These are phyloP conservation scores for Moniliella sp. DNA, from an alignment of 1,284 basidiomycete genomes.

Conservation along the genomic window DNA sequence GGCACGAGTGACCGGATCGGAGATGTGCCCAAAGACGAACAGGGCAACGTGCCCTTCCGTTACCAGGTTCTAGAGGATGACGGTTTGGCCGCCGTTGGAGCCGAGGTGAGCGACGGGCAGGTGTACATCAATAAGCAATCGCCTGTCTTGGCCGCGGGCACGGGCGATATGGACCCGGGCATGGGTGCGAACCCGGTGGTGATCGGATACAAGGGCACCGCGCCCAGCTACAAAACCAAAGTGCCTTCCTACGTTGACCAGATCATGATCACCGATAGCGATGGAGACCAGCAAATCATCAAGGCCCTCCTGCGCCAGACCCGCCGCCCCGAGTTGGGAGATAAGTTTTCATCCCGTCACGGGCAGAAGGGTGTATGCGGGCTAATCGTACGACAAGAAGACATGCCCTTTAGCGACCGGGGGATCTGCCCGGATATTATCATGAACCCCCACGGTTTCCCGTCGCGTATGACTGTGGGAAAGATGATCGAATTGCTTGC, in stretches of 20 bases:
- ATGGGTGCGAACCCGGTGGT: slow-evolving; percentile 4
- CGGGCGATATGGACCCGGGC: slow-evolving; percentile 29
- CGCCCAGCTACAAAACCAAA: slow-evolving; percentile 16
- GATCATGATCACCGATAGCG: slow-evolving; percentile 81
- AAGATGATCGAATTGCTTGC: slow-evolving; percentile 97
- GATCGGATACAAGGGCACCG: slow-evolving; percentile 1
- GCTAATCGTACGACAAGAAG: slow-evolving; percentile 88
- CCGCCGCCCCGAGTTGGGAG: slow-evolving; percentile 78
- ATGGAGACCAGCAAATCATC: slow-evolving; percentile 77
- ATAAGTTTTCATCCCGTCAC: slow-evolving; percentile 94
- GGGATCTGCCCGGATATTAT: slow-evolving; percentile 90
- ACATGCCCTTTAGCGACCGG: slow-evolving; percentile 96
- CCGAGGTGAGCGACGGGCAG: slow-evolving; percentile 74
- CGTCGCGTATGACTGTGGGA: slow-evolving; percentile 91
- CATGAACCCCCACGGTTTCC: slow-evolving; percentile 99
- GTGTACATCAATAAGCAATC: slow-evolving; percentile 93
- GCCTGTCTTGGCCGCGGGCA: slow-evolving; percentile 62
- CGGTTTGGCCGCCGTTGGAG: slow-evolving; percentile 80
- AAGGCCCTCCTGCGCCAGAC: slow-evolving; percentile 97
- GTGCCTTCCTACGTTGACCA: slow-evolving; percentile 89
- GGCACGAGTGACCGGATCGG: slow-evolving; percentile 90
- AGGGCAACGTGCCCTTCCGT: slow-evolving; percentile 46
- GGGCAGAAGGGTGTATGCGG: slow-evolving; percentile 98
- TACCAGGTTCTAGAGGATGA: slow-evolving; percentile 77
- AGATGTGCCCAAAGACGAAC: slow-evolving; percentile 63